Base-by-base conservation (phyloP, 768 basidiomycete species). In the Crucibulum laeve region DNA sequence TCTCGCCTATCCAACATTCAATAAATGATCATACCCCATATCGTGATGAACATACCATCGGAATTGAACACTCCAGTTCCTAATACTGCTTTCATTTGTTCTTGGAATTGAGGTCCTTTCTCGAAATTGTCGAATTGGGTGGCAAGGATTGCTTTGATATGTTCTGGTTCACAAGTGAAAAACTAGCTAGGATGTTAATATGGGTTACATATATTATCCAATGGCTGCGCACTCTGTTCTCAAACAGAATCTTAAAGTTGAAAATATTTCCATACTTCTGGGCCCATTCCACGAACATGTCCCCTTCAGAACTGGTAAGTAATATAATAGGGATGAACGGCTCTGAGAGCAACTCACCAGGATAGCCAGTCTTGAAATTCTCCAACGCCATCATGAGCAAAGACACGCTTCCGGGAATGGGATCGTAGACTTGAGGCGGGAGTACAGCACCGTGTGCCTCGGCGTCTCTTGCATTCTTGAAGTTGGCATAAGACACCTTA, bases 31-130 rank as follows among this genome's bases (percentile, higher is more conserved):
- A 4, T 32, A 1, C 21, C 18, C 15, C 35, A 17, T 25, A n/a
- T 52, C 13, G 46, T 30, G 30, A 18, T 5, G 24, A 6, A 17
- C 5, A 21, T 51, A 71, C 79, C 76, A 52, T 80, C 77, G 2
- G 76, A 68, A 47, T 75, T 79, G 60, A 83, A 82, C 0, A 83
- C 78, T 0, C 82, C 82, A 4, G 68, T 68, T 11, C 81, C 81
- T 3, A 82, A 60, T 4, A 80, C 36, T 4, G 55, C 38, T 34
- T 57, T 42, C 45, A 59, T 45, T 34, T 45, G 48, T 11, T 51
- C 38, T 44, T 46, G 49, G 7, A 50, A 40, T 7, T 42, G 45
- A 5, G 51, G 44, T 11, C 54, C 58, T 44, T 60, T 60, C 25
- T 49, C 57, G 28, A 55, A 64, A 18, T 53, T 53, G 17, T 53